Conservation (phyloP, 2,329 filamentous ascomycete genomes). For the Fusarium sp. region DNA sequence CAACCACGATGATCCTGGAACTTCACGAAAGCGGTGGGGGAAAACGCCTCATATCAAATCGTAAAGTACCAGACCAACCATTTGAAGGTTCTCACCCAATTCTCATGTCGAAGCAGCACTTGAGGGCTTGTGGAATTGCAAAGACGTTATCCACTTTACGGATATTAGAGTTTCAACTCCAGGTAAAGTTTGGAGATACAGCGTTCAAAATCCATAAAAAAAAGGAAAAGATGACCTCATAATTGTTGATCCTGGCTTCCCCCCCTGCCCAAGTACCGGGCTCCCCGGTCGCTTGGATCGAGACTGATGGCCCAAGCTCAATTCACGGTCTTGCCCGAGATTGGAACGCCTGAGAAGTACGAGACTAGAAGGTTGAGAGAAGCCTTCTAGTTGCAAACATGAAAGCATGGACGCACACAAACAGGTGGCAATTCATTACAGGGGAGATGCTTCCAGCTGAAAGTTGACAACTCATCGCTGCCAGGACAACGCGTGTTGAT, state of each 20-base stretch:
- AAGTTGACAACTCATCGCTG: slow-evolving; percentile 3
- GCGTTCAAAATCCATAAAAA: slow-evolving; percentile 7
- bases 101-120: not conserved
- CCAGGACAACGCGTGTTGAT: slow-evolving; percentile 18
- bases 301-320: slow-evolving; percentile 10
- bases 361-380: slow-evolving; percentile 25
- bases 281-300: slow-evolving; percentile 26
- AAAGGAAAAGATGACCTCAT: slow-evolving; percentile 39
- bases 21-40: not conserved
- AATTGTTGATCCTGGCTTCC: slow-evolving; percentile 6
- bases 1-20: not conserved
- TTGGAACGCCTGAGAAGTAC: slow-evolving; percentile 14
- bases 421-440: slow-evolving; percentile 9
- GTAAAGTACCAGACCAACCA: not conserved
- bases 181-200: slow-evolving; percentile 11
- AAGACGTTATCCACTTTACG: not conserved
- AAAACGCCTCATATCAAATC: not conserved
- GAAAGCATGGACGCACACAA: slow-evolving; percentile 13
- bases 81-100: not conserved
- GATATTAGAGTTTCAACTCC: not conserved
- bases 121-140: not conserved
- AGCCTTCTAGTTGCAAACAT: slow-evolving; percentile 23
- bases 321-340: slow-evolving; percentile 41
- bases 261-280: slow-evolving; percentile 16
- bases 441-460: slow-evolving; percentile 23